Base-by-base conservation (phyloP, 352 stramenopile species). In the Peronospora belbahrii region DNA sequence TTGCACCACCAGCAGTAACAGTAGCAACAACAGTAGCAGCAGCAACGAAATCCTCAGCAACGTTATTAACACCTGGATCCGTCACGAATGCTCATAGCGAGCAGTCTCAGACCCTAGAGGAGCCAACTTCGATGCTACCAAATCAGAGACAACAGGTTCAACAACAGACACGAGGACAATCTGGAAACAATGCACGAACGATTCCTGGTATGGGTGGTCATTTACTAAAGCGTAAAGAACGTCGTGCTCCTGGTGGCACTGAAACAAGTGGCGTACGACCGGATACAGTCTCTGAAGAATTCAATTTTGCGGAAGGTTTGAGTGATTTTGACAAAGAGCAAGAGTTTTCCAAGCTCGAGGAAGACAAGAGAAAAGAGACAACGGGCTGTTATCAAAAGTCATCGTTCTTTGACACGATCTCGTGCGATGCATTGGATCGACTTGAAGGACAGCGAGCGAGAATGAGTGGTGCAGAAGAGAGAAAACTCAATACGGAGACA, bases 351-450 rank as follows among this genome's bases (percentile, higher is more conserved):
- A 91, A 91, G 61, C 42, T 91, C 4, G 63, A 65, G 25, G 52
- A 70, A 15, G 52, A 65, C 32, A 33, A 44, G 11, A 56, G 50
- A 27, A 38, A 49, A 33, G 69, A 83, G 41, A 47, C 56, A 18
- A 85, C 71, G 37, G 76, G 71, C 4, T 82, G 72, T 42, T 94
- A 95, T 61, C 80, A 92, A 48, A 94, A 95, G 41, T 87, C 74
- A 23, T 91, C 77, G 18, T 95, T 95, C 65, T 95, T 95, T 41
- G 83, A 95, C 56, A 88, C 85, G 30, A 92, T 95, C 41, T 94
- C 82, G 34, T 95, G 83, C 44, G 83, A 95, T 47, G 80, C 83
- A 15, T 55, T 94, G 31, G 83, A 95, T 42, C 76, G 79, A 11
- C 55, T 90, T 15, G 79, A 90, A 50, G 79, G 79, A 51, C 68